Evolutionary conservation across 345 rosid species (phyloP), one percentile per base, ranked within the genome.

Genomic region (Lepidium didymum): DNA sequence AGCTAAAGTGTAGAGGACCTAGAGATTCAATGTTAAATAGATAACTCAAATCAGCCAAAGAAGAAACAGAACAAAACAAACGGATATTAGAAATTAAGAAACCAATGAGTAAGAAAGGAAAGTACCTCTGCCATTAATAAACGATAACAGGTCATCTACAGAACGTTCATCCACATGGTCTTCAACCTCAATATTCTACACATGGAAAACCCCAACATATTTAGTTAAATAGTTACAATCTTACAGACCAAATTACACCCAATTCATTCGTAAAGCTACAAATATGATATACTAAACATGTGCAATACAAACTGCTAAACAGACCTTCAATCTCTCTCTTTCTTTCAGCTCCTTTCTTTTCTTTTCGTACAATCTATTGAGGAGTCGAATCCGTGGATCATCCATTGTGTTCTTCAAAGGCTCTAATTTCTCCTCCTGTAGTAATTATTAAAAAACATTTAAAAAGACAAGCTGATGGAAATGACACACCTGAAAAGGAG

Each of bases 361-460:
- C 73, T 84, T 86, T 54, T 95, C 98, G 75, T 89, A 85, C 61
- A 92, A 63, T 67, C 95, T 75, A 76, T 92, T 92, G 68, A 89
- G 72, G 64, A 89, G 82, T 54, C 96, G 86, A 75, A 92, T 90
- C 64, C 96, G 86, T 18, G 93, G 92, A 79, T 92, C 96, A 79
- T 87, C 87, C 51, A 88, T 80, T 64, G 83, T 79, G 79, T 90
- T 92, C 74, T 78, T 85, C 64, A 89, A 66, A 56, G 96, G 98
- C 84, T 90, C 93, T 85, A 92, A 81, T 71, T 87, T 90, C 80
- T 90, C 98, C 75, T 92, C 98, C 95, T 89, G 76, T 36, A 75
- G 44, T 57, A 72, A 80, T 14, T 33, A 36, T 64, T 12, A 69
- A 16, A 57, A 46, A 50, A 36, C 14, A 3, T 45, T 49, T 4